Evolutionary conservation across 2,329 filamentous ascomycete species (phyloP).

Genomic region (Fusarium subglutinans): DNA sequence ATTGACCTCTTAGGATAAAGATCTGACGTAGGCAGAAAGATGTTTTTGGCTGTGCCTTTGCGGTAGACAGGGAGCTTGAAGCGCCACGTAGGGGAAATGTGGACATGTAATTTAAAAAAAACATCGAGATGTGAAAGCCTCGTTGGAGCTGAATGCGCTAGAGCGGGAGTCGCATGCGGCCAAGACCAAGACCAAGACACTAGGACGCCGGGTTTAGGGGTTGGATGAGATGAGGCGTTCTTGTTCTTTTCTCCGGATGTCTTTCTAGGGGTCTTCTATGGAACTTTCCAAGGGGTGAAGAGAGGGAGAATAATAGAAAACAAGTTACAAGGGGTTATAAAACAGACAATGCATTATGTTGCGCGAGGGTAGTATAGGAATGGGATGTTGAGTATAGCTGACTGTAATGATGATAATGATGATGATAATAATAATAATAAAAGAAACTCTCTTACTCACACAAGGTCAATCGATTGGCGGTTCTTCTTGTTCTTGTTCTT

Average conservation of each 20-base stretch:
- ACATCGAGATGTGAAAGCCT: background rate
- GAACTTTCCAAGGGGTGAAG: background rate
- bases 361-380: background rate
- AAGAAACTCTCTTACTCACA: slow-evolving; percentile 30
- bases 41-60: slow-evolving; percentile 34
- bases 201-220: background rate
- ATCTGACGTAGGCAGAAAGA: slow-evolving; percentile 37
- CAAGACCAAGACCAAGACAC: slow-evolving; percentile 6
- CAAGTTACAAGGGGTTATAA: background rate
- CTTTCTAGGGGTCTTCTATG: background rate
- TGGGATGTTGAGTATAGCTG: background rate
- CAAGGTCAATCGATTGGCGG: slow-evolving; percentile 34
- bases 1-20: slow-evolving; percentile 33
- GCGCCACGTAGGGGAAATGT: slow-evolving; percentile 43
- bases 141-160: slow-evolving; percentile 8
- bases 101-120: slow-evolving; percentile 43
- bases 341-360: slow-evolving; percentile 2
- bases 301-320: background rate
- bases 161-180: slow-evolving; percentile 14
- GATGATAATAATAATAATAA: background rate
- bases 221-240: background rate
- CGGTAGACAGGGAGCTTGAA: slow-evolving; percentile 33
- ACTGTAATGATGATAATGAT: background rate
- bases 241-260: background rate
- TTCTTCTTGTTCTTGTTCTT: background rate